These are phyloP conservation scores for Triglochin maritima DNA, from an alignment of 106 monocot species.

Conservation along the genomic window DNA sequence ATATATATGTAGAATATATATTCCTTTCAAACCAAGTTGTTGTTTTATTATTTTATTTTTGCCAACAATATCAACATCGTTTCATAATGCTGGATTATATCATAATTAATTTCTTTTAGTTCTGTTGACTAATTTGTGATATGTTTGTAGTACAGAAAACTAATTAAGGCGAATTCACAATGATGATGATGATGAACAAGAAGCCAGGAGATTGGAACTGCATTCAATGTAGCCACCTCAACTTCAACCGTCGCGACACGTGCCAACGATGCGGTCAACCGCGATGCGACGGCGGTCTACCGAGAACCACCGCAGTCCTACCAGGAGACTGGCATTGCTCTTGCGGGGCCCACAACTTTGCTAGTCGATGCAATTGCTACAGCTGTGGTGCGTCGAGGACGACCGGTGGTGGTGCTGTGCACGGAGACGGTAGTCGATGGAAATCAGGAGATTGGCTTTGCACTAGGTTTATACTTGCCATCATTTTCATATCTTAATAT, in stretches of 20 bases:
- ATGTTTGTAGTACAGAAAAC: too few relatives aligned
- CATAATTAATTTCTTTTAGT: too few relatives aligned
- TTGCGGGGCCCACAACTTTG: constrained; percentile 36
- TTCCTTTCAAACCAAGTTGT: too few relatives aligned
- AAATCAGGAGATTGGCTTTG: constrained; percentile 27
- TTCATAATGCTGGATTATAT: too few relatives aligned
- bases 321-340: constrained; percentile 40
- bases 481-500: neutral
- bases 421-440: constrained; percentile 2
- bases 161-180: neutral
- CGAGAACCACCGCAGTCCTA: constrained; percentile 7
- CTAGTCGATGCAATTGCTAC: constrained; percentile 34
- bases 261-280: constrained; percentile 29
- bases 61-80: too few relatives aligned
- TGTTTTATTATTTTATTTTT: too few relatives aligned
- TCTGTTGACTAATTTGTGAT: too few relatives aligned
- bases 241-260: constrained; percentile 30
- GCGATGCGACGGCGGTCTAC: neutral
- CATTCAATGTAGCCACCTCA: constrained; percentile 29
- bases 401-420: neutral
- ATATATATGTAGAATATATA: too few relatives aligned
- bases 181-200: constrained; percentile 20
- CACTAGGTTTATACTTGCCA: constrained; percentile 8
- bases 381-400: constrained; percentile 25
- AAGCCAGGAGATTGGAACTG: constrained; percentile 47